Evolutionary conservation across 352 stramenopile genomes (phyloP).

Genomic region (Pythium vanterpoolii): DNA sequence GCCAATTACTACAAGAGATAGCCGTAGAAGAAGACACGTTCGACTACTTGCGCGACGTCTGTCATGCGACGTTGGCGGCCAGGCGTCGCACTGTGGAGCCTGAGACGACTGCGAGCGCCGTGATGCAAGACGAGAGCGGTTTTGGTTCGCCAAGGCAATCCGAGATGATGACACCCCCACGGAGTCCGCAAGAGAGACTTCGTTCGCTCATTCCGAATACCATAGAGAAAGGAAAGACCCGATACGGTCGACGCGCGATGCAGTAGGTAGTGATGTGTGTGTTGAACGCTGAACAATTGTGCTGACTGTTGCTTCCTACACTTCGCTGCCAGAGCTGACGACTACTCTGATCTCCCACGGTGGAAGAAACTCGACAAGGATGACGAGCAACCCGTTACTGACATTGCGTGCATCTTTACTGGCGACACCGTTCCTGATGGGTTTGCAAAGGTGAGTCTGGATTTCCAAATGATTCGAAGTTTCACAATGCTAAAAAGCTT

Average conservation of each 20-base stretch:
- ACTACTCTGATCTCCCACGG: slow-evolving; percentile 22
- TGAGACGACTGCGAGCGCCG: slow-evolving; percentile 38
- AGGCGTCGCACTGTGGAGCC: slow-evolving; percentile 6
- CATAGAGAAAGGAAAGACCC: slow-evolving; percentile 51
- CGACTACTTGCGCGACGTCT: slow-evolving; percentile 63
- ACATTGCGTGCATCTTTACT: slow-evolving; percentile 77
- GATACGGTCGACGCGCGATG: slow-evolving; percentile 31
- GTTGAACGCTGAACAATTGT: background rate
- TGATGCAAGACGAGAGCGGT: background rate
- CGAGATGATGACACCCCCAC: slow-evolving; percentile 27
- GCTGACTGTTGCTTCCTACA: background rate
- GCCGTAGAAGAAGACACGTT: slow-evolving; percentile 40
- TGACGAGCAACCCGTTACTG: slow-evolving; percentile 46
- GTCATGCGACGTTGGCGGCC: slow-evolving; percentile 37
- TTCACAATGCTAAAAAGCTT: background rate
- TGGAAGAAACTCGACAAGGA: slow-evolving; percentile 54
- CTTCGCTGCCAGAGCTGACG: slow-evolving; percentile 8
- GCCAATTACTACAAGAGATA: slow-evolving; percentile 52
- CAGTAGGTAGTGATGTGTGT: slow-evolving; percentile 16
- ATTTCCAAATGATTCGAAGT: background rate
- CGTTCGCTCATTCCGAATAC: slow-evolving; percentile 34
- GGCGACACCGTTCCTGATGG: slow-evolving; percentile 65
- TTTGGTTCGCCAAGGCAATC: slow-evolving; percentile 5
- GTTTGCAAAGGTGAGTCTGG: slow-evolving; percentile 56
- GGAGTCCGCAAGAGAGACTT: slow-evolving; percentile 56